phyloP scores from a whole-genome alignment of 2,329 filamentous ascomycete species.

The Colletotrichum somersetense region DNA sequence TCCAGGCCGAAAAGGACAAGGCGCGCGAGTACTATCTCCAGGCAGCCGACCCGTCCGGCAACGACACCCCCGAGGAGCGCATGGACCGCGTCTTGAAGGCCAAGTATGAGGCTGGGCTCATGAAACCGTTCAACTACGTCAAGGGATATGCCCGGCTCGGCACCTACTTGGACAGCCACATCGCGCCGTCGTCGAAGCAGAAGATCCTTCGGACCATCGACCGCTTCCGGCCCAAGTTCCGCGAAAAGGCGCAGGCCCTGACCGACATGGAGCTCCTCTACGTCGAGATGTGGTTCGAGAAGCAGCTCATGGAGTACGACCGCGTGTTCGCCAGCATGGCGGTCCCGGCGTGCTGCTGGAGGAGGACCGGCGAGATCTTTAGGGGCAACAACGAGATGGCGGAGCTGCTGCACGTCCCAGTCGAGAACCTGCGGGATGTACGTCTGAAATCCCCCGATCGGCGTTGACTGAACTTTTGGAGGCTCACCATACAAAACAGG shows the following conservation, averaged over 20 bases:
- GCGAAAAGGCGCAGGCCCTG: conserved; percentile 91
- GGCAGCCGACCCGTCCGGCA: conserved; percentile 91
- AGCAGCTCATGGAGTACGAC: conserved; percentile 96
- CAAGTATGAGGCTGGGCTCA: conserved; percentile 93
- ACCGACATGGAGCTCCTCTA: conserved; percentile 95
- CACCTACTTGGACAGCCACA: conserved; percentile 91
- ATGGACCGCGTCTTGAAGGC: conserved; percentile 95
- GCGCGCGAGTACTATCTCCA: conserved; percentile 95
- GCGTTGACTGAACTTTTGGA: conserved; percentile 17
- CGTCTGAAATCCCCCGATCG: conserved; percentile 50
- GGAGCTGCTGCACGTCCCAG: conserved; percentile 91
- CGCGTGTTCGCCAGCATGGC: conserved; percentile 99
- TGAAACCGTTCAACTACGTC: conserved; percentile 98
- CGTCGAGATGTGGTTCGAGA: conserved; percentile 99
- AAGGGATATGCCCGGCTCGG: conserved; percentile 93
- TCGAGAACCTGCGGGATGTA: conserved; percentile 91
- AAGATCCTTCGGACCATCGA: conserved; percentile 94
- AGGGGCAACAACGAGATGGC: conserved; percentile 99
- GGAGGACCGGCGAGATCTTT: conserved; percentile 96
- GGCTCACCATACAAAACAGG: conserved; percentile 63
- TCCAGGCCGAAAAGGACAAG: conserved; percentile 79
- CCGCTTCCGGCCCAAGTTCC: conserved; percentile 93
- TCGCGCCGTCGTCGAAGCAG: conserved; percentile 84
- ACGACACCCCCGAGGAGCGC: conserved; percentile 87
- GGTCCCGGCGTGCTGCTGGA: conserved; percentile 97